These are phyloP conservation scores for Erythrobasidium yunnanense DNA, from an alignment of 768 basidiomycete species.

Conservation along the genomic window DNA sequence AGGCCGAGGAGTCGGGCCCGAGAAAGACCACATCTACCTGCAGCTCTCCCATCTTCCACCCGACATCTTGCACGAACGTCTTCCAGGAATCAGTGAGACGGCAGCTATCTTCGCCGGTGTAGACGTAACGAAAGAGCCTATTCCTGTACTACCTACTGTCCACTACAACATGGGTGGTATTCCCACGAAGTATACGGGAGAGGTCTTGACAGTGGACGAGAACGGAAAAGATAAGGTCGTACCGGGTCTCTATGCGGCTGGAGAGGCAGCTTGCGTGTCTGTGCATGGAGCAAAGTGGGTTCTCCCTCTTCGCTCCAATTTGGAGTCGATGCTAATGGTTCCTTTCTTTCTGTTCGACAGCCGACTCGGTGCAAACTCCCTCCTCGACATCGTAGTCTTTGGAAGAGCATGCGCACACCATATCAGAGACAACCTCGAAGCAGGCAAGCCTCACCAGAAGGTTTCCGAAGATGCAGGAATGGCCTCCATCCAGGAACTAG, in stretches of 20 bases:
- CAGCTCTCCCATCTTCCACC: constrained; percentile 95
- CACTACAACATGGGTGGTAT: constrained; percentile 98
- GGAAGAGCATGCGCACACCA: constrained; percentile 98
- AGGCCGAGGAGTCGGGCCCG: constrained; percentile 95
- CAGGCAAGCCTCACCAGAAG: constrained; percentile 79
- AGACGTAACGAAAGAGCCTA: constrained; percentile 98
- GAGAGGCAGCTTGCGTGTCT: constrained; percentile 96
- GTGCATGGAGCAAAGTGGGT: constrained; percentile 82
- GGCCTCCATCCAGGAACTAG: constrained; percentile 71
- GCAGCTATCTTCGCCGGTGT: constrained; percentile 98
- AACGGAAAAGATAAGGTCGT: constrained; percentile 87
- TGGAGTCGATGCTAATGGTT: no score
- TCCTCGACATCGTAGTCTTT: constrained; percentile 97
- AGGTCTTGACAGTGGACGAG: constrained; percentile 77
- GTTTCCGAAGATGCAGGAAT: constrained; percentile 79
- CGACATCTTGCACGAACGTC: constrained; percentile 85
- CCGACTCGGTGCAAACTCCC: constrained; percentile 97
- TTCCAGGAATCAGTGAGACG: constrained; percentile 98
- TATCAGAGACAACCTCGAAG: constrained; percentile 78
- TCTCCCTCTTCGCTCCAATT: no score
- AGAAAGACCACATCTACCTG: constrained; percentile 92
- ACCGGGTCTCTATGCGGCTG: constrained; percentile 93
- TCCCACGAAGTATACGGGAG: constrained; percentile 95
- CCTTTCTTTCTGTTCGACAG: background rate
- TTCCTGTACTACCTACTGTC: constrained; percentile 93